Evolutionary conservation across 169 alveolate species (phyloP), one percentile per base, ranked within the genome.

Genomic region (Plasmodium fragile): DNA sequence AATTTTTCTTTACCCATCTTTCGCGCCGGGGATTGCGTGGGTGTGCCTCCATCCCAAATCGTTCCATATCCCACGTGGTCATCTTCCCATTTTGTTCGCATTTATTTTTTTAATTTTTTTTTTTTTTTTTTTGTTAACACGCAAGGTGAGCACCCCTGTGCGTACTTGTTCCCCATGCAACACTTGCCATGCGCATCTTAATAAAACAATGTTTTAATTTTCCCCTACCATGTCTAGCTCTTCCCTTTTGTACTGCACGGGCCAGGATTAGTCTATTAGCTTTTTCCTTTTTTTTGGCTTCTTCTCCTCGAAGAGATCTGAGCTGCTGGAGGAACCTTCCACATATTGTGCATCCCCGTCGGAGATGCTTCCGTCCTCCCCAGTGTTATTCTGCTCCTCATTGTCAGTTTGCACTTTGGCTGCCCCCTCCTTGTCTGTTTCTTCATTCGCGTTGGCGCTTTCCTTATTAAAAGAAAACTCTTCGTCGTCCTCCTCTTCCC

Each of bases 301-400:
- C 81, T 53, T 55, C 41, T 87, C 93, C 78, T 78, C 93, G 81
- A 87, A 87, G 49, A 87, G 81, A 65, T 87, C 90, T 1, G 93
- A 87, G 28, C 93, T 87, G 49, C 45, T 32, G 28, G 85, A 77
- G 10, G 82, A 78, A 1, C 71, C 41, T 4, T 36, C 39, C 28
- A 22, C 7, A n/a, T 70, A 16, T 10, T 49, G 70, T 7, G 11
- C 28, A 11, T 85, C 80, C 13, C 79, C 30, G 30, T 52, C 28
- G 39, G 69, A 8, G 39, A 59, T 75, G 32, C 39, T 16, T 43
- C 52, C 85, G 0, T 45, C 45, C 10, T 45, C 45, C 10, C 10
- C 69, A n/a, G 25, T 13, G 7, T 59, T 25, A 0, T 55, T 16
- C 25, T 18, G 1, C 13, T 65, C 11, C 22, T 6, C 30, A 5